Base-by-base conservation (phyloP, 257 asterid genomes). In the Linderniella brevidens region DNA sequence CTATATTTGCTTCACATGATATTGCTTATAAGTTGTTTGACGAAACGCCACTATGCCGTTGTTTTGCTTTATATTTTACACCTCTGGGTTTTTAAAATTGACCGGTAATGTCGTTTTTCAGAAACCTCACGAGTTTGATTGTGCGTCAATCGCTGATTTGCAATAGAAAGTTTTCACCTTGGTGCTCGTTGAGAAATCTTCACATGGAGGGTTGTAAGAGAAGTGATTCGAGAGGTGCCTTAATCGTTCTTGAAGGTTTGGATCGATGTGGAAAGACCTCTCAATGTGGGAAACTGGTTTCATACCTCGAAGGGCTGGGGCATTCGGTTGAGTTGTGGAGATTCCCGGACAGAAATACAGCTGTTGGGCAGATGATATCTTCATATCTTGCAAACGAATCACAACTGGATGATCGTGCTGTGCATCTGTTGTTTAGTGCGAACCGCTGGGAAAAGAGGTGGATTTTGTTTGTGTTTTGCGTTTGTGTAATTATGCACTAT, bases 361-460 rank as follows among this genome's bases (percentile, higher is more conserved):
- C 73, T 13, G 92, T 88, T 37, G 98, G 94, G 18, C 82, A 85
- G 61, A 88, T 88, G 98, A 88, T 88, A 49, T 88, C 98, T 40
- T 78, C 94, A 10, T 81, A 88, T 69, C 92, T 88, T 46, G 46
- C 84, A 32, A 81, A 88, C 45, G 58, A 84, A 50, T 74, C 96
- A 13, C 78, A 80, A 35, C 62, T 88, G 71, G 92, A 88, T 53
- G 98, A 88, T 60, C 94, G 37, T 52, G 78, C 96, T 6, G 79
- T 80, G 55, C 95, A 84, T 78, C 79, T 88, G 18, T 94, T 88
- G 68, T 88, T 88, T 63, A 84, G 93, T 66, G 94, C 95, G 38
- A 84, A 88, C 58, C 95, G 95, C 46, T 88, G 93, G 95, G 95
- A 84, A 59, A 88, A 80, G 61, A 88, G 98, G 98, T 84, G 48